Conservation (phyloP, 2,329 filamentous ascomycete genomes). For the Botryosphaeria dothidea region DNA sequence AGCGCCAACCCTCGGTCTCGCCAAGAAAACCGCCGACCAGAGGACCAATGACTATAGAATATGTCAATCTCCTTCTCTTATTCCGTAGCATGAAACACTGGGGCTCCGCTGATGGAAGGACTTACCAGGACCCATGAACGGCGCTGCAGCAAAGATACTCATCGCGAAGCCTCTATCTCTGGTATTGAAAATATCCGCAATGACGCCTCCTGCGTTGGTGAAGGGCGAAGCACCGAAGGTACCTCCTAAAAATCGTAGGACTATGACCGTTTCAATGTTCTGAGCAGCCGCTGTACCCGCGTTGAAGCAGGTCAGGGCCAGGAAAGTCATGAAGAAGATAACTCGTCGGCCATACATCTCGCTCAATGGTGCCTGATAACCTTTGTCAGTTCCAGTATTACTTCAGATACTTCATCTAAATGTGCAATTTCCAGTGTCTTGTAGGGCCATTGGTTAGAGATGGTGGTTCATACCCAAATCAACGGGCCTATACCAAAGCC, state of each 20-base stretch:
- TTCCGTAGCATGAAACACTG: too few species aligned
- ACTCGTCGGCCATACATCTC: conserved; percentile 53
- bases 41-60: conserved; percentile 50
- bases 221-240: conserved; percentile 63
- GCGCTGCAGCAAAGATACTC: conserved; percentile 43
- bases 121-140: conserved; percentile 37
- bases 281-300: conserved; percentile 58
- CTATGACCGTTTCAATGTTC: conserved; percentile 61
- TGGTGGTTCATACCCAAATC: conserved; percentile 35
- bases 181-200: conserved; percentile 40
- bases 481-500: conserved; percentile 45
- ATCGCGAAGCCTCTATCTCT: conserved; percentile 39
- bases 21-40: conserved; percentile 40
- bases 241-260: conserved; percentile 68
- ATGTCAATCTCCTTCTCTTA: conserved; percentile 63
- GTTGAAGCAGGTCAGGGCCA: conserved; percentile 61
- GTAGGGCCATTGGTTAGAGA: too few species aligned
- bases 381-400: too few species aligned
- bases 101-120: too few species aligned
- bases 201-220: conserved; percentile 52
- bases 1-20: conserved; percentile 36
- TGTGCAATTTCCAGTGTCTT: too few species aligned
- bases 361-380: conserved; percentile 56
- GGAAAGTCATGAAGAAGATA: conserved; percentile 61
- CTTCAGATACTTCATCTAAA: too few species aligned